Evolutionary conservation across 306 rosid genomes (phyloP).

Genomic region (Rosa persica): DNA sequence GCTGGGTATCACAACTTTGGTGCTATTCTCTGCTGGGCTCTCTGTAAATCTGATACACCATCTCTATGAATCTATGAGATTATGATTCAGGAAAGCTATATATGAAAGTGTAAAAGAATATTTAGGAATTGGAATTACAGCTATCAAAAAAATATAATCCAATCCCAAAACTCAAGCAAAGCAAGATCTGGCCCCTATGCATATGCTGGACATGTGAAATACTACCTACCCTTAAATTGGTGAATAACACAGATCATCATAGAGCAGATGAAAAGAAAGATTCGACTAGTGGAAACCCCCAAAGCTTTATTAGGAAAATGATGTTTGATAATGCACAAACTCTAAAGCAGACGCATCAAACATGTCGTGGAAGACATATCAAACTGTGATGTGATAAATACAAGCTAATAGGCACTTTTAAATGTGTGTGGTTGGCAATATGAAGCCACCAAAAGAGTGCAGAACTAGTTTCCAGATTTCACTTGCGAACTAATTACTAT

Average conservation of each 20-base stretch:
- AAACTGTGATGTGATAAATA: conserved; percentile 8
- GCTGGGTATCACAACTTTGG: conserved; percentile 30
- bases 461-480: background rate
- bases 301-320: conserved; percentile 45
- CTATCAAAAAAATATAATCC: conserved; percentile 5
- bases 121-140: conserved; percentile 1
- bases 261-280: background rate
- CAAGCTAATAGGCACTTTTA: conserved; percentile 9
- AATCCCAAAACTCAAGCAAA: conserved; percentile 5
- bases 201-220: conserved; percentile 46
- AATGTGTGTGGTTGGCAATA: background rate
- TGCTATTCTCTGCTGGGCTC: conserved; percentile 8
- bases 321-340: conserved; percentile 37
- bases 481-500: background rate
- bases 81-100: background rate
- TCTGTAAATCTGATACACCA: background rate
- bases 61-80: background rate
- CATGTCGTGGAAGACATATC: conserved; percentile 1
- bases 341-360: conserved; percentile 27
- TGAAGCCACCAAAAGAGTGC: conserved; percentile 4
- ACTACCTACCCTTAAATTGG: conserved; percentile 35
- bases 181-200: conserved; percentile 31
- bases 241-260: conserved; percentile 41
- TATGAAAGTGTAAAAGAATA: background rate
- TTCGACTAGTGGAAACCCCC: conserved; percentile 21